Percentiles rank a stretch among this genome's conserved stretches.
phyloP scores from a whole-genome alignment of 768 basidiomycete genomes.

The Piloderma croceum region DNA sequence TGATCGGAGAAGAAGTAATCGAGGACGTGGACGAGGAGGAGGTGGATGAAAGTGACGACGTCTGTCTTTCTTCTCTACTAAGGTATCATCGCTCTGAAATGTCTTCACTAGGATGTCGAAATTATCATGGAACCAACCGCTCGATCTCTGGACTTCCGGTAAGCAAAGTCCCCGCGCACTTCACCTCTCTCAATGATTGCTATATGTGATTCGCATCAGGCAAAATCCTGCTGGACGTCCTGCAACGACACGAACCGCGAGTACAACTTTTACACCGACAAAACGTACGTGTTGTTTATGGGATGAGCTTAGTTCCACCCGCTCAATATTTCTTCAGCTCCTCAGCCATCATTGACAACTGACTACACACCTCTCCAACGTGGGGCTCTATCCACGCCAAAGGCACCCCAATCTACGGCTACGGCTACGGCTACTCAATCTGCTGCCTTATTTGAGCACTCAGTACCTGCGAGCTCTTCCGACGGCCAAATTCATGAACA shows the following conservation, averaged over 20 bases:
- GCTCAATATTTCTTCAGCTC: slow-evolving; percentile 25
- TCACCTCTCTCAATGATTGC: slow-evolving; percentile 3
- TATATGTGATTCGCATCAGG: slow-evolving; percentile 17
- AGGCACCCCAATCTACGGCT: slow-evolving; percentile 8
- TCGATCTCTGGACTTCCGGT: slow-evolving; percentile 75
- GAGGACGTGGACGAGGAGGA: slow-evolving; percentile 14
- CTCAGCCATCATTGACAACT: slow-evolving; percentile 63
- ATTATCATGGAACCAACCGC: slow-evolving; percentile 81
- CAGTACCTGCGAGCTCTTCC: slow-evolving; percentile 10
- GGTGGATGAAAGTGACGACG: slow-evolving; percentile 32
- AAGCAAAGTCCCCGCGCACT: slow-evolving; percentile 12
- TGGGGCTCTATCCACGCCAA: slow-evolving; percentile 36
- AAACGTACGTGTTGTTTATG: slow-evolving; percentile 23
- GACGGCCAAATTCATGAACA: slow-evolving; percentile 12
- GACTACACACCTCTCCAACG: slow-evolving; percentile 76
- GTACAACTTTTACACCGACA: slow-evolving; percentile 23
- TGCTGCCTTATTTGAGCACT: slow-evolving; percentile 15
- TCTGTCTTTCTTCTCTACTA: neutral
- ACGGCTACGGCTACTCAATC: slow-evolving; percentile 2
- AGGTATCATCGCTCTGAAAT: slow-evolving; percentile 5
- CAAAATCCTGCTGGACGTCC: slow-evolving; percentile 31
- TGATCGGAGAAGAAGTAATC: slow-evolving; percentile 28
- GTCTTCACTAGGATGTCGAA: slow-evolving; percentile 63
- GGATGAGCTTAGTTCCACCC: neutral
- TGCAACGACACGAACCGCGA: slow-evolving; percentile 25